These are phyloP conservation scores for Suhomyces sp. DNA, from an alignment of 805 yeast species.

Conservation along the genomic window DNA sequence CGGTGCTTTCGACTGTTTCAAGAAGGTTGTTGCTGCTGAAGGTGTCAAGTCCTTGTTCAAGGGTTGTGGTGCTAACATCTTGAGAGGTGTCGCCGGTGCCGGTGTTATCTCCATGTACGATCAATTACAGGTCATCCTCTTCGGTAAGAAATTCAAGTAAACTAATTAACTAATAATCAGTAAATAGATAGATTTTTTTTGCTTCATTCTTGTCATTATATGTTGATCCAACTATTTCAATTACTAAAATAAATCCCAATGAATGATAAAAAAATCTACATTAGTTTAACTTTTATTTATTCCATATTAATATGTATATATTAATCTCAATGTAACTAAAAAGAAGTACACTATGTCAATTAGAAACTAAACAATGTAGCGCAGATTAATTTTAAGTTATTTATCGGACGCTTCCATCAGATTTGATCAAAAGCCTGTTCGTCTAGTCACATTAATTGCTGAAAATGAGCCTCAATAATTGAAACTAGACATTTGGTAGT, in stretches of 20 bases:
- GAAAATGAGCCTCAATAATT: too few species aligned
- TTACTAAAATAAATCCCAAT: neutral
- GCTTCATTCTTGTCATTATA: slow-evolving; percentile 2
- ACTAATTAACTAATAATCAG: slow-evolving; percentile 10
- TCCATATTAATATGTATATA: slow-evolving; percentile 2
- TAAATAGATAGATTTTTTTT: slow-evolving; percentile 4
- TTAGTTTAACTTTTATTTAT: slow-evolving; percentile 1
- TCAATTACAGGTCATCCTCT: slow-evolving; percentile 89
- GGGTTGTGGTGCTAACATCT: slow-evolving; percentile 99
- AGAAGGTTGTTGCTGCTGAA: slow-evolving; percentile 90
- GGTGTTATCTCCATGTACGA: slow-evolving; percentile 98
- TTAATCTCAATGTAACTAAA: neutral
- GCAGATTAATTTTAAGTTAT: too few species aligned
- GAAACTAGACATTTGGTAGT: too few species aligned
- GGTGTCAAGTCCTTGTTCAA: slow-evolving; percentile 92
- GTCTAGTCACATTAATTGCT: neutral
- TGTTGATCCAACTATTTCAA: neutral
- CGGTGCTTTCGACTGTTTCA: slow-evolving; percentile 93
- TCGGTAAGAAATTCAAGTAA: slow-evolving; percentile 92
- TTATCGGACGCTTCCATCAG: too few species aligned
- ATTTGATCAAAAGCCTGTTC: neutral
- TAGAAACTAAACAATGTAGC: too few species aligned
- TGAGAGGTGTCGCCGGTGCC: slow-evolving; percentile 99
- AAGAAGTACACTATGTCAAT: too few species aligned
- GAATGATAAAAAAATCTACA: neutral